Base-by-base conservation (phyloP, 2,329 filamentous ascomycete species). In the Botrytis porri region DNA sequence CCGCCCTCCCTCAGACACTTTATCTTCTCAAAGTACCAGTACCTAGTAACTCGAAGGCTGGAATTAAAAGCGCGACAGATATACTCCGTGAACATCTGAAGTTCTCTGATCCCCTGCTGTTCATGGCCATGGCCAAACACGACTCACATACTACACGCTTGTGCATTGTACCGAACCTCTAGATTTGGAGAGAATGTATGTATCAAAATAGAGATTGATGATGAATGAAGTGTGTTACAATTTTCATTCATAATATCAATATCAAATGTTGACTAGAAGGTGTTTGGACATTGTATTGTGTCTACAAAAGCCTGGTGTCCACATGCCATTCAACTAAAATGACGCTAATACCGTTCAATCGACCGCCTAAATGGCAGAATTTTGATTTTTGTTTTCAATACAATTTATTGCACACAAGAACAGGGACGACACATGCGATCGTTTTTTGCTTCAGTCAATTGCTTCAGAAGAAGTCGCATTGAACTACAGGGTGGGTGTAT, bases 311-410 rank as follows among this genome's bases (percentile, higher is more conserved):
- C 14, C 59, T 61, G 10, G 59, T 8, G 14, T 57, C n/a, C 51
- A 57, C n/a, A 29, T 37, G 22, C 22, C 7, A 22, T 39, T 61
- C 22, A 62, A 16, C 65, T 22, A 25, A 69, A 43, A 57, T 41
- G 25, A 3, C 35, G 45, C 35, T 54, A 54, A 18, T 14, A 39
- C 9, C 5, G 25, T 41, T 10, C 16, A 12, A 5, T 32, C 54
- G 37, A 69, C 65, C 65, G 65, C 65, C 65, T 43, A 41, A 41
- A 9, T 35, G 65, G 65, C 65, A 69, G 65, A 69, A 69, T 18
- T 69, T 41, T 8, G 6, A 69, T 69, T 69, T 67, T 69, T 69
- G 65, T 69, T 69, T 37, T 43, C 35, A 16, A 32, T 69, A 32
- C 54, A 69, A 41, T 41, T 32, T 59, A 57, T 69, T 54, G 20